Percentiles rank a stretch among this genome's conserved stretches.
phyloP scores from a whole-genome alignment of 2,329 filamentous ascomycete species.

The Trichoderma sp. region DNA sequence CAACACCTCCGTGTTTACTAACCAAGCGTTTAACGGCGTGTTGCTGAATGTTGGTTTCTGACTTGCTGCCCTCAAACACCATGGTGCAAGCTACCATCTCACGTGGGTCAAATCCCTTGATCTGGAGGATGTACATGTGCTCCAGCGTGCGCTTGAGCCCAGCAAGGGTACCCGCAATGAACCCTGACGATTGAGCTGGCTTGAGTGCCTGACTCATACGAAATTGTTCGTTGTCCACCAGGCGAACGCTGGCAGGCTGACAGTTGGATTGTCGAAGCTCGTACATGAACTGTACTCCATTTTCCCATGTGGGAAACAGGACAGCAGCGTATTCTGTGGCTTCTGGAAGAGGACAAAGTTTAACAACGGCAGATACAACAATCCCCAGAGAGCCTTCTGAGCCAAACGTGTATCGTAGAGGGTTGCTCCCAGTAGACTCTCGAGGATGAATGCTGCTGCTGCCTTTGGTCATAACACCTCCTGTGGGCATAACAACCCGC shows the following conservation, averaged over 20 bases:
- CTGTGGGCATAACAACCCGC: not conserved
- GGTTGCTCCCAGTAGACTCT: not conserved
- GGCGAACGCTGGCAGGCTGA: not conserved
- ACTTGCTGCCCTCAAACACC: not conserved
- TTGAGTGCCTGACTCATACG: slow-evolving; percentile 7
- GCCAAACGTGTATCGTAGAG: not conserved
- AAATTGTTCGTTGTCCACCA: slow-evolving; percentile 10
- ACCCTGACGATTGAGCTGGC: not conserved
- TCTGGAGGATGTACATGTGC: not conserved
- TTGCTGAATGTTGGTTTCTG: not conserved
- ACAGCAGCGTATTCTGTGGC: not conserved
- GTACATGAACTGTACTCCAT: not conserved
- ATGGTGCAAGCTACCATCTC: not conserved
- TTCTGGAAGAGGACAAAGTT: not conserved
- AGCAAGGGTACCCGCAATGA: not conserved
- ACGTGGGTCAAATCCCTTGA: not conserved
- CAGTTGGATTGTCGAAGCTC: not conserved
- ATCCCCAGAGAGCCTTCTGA: slow-evolving; percentile 5
- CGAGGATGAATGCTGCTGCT: not conserved
- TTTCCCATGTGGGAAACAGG: not conserved
- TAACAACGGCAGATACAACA: not conserved
- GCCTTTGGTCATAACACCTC: not conserved
- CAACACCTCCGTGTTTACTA: not conserved
- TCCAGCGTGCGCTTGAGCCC: not conserved
- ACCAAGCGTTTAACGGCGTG: not conserved